Conservation (phyloP, 2,329 filamentous ascomycete genomes). For the Fusarium mangiferae region DNA sequence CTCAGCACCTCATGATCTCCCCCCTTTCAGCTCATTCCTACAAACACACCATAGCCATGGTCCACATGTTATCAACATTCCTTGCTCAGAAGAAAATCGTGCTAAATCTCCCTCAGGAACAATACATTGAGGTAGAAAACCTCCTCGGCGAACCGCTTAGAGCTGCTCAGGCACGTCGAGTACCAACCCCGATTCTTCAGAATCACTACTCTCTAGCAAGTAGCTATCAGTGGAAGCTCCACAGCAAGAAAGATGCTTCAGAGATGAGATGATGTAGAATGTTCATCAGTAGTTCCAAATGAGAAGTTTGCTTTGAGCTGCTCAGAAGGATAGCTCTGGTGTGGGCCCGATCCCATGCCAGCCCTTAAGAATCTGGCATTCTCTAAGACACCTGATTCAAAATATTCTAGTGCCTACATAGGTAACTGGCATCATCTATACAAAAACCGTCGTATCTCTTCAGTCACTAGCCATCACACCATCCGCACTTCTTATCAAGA, state of each 20-base stretch:
- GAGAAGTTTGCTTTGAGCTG: background rate
- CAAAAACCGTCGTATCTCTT: background rate
- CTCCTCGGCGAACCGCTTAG: conserved; percentile 40
- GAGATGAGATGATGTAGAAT: background rate
- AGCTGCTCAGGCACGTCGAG: conserved; percentile 29
- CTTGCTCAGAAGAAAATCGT: background rate
- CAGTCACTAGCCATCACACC: background rate
- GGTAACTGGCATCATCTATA: background rate
- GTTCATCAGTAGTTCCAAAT: background rate
- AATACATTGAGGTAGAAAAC: conserved; percentile 42
- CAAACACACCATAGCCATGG: background rate
- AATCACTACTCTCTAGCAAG: conserved; percentile 35
- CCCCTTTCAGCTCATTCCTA: background rate
- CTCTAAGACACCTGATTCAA: background rate
- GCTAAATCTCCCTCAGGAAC: conserved; percentile 31
- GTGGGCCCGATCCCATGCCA: background rate
- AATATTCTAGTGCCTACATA: background rate
- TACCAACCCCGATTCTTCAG: conserved; percentile 28
- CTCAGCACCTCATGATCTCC: background rate
- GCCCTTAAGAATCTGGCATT: background rate
- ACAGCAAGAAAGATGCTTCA: conserved; percentile 5
- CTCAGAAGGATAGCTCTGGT: background rate
- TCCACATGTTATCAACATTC: background rate
- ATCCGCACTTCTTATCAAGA: background rate
- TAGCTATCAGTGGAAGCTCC: conserved; percentile 40